These are phyloP conservation scores for Plasmodium malariae DNA, from an alignment of 169 alveolate species.

Conservation along the genomic window DNA sequence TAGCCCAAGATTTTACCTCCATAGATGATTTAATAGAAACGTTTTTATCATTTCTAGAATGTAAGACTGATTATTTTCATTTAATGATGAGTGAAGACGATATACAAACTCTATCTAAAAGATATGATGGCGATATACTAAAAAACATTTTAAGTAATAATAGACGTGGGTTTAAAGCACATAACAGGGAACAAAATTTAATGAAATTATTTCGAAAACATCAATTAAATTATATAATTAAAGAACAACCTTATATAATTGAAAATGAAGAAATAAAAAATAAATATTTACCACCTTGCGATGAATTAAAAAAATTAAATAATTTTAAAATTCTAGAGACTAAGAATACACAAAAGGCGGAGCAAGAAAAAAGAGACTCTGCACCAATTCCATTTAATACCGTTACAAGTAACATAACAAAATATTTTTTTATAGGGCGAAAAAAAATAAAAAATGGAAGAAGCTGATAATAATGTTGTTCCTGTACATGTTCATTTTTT, in stretches of 20 bases:
- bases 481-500: too few relatives aligned
- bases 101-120: constrained; percentile 32
- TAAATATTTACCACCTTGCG: constrained; percentile 55
- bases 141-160: constrained; percentile 63
- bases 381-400: background rate
- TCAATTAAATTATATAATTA: constrained; percentile 69
- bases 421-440: background rate
- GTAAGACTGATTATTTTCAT: constrained; percentile 70
- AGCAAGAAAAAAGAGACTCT: background rate
- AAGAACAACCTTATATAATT: constrained; percentile 60
- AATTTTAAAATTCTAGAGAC: constrained; percentile 14
- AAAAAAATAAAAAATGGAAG: background rate
- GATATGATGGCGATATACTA: constrained; percentile 52
- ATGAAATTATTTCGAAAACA: constrained; percentile 64
- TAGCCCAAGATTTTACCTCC: constrained; percentile 54
- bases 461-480: too few relatives aligned
- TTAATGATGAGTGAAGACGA: constrained; percentile 65
- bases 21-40: constrained; percentile 71
- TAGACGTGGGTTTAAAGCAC: constrained; percentile 64
- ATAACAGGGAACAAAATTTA: constrained; percentile 38
- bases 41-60: constrained; percentile 53
- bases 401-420: too few relatives aligned
- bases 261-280: constrained; percentile 71
- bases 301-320: constrained; percentile 56
- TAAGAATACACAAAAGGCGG: constrained; percentile 7